Evolutionary conservation across 495 filamentous ascomycete genomes (phyloP).

Genomic region (Penicillium malachiteum): DNA sequence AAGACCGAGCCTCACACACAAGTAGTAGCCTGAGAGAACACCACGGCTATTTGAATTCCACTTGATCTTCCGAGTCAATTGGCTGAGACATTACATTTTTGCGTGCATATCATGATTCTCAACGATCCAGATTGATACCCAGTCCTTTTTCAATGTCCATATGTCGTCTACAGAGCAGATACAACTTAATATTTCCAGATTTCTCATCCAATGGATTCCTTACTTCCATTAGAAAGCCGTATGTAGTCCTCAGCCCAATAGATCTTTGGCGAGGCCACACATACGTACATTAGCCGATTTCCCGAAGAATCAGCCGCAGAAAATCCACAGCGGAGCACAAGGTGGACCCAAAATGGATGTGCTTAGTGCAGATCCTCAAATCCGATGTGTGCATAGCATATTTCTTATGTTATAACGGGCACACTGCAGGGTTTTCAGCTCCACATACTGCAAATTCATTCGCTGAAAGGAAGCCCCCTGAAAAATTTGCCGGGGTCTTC

Average conservation of each 20-base stretch:
- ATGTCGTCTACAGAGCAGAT: no score
- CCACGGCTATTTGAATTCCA: not conserved
- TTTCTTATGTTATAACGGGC: not conserved
- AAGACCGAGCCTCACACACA: not conserved
- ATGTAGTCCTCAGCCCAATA: no score
- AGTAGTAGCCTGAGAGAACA: not conserved
- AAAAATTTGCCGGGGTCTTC: not conserved
- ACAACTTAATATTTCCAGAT: no score
- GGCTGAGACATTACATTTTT: no score
- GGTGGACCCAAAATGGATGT: not conserved
- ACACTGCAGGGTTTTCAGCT: not conserved
- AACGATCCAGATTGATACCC: no score
- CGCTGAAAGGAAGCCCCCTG: not conserved
- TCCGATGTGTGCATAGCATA: not conserved
- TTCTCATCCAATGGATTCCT: no score
- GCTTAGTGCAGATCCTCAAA: conserved; percentile 2
- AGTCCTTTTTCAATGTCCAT: no score
- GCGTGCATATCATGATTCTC: no score
- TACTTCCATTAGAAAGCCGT: no score
- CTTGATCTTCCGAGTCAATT: no score
- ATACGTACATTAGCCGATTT: not conserved
- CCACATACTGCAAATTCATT: not conserved
- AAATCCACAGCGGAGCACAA: not conserved
- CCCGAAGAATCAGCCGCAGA: not conserved
- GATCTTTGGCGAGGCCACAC: no score